Base-by-base conservation (phyloP, 2,329 filamentous ascomycete species). In the Aspergillus neotritici region DNA sequence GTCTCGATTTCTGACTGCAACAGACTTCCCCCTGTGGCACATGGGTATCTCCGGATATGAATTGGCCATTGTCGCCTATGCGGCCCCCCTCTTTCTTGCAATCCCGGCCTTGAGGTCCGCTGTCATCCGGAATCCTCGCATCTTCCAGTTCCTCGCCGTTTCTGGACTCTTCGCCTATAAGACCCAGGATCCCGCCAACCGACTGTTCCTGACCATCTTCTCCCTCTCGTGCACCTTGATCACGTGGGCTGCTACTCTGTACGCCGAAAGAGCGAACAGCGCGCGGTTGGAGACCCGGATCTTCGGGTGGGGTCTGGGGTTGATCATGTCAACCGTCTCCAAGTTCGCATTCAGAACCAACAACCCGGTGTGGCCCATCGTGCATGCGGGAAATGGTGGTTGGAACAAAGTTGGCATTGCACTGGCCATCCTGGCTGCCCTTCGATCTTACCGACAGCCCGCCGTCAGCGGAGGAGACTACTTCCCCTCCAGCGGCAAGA, bases 11-110 rank as follows among this genome's bases (percentile, higher is more conserved):
- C 60, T 64, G 41, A 63, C 41, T 6, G 11, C 34, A 21, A 25
- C 50, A 88, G 85, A 94, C 67, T 98, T 98, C 64, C 93, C 93
- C 11, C 79, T 98, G 9, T 98, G 93, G 93, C 82, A 96, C 65
- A 98, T 98, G 93, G 93, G 93, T 21, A 94, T 98, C 48, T 97
- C 91, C 4, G 93, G 93, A 50, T 98, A 93, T 62, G 93, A 98
- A 69, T 84, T 83, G 34, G 76, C 94, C 53, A 83, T 98, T 59
- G 84, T 97, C 81, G 80, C 78, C 38, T 91, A 87, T 3, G 67
- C 91, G 40, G 86, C 90, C 4, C 93, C 93, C 0, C 74, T 90
- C 31, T 66, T 97, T 14, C 80, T 98, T 34, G 82, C 76, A 15
- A 83, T 89, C 49, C 76, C 76, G 36, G 73, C 82, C 1, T 47